Base-by-base conservation (phyloP, 345 rosid genomes). In the Geranium rotundifolium region DNA sequence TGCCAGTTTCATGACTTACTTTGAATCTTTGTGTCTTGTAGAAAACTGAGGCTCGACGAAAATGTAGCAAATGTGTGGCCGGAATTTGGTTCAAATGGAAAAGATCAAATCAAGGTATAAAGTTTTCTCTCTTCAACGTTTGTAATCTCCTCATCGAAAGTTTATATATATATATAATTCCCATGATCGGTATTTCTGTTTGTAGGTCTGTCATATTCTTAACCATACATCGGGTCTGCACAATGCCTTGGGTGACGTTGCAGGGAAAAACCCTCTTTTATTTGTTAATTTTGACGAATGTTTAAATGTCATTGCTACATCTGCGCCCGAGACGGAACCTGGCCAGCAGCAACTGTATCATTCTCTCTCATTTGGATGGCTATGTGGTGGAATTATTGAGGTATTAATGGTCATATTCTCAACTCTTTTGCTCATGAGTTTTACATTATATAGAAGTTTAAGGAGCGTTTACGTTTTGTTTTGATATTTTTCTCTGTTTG, bases 151-250 rank as follows among this genome's bases (percentile, higher is more conserved):
- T 62, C 19, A 55, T 57, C 39, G 66, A 63, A 62, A 59, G 54
- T 63, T 66, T 61, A 20, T 12, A 15, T 19, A 3, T 10, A 5
- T 14, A 17, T 49, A 41, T 23, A 23, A 23, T 23, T 23, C 23
- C 23, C 12, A 2, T n/a, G 6, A 65, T 23, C 10, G 66, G 27
- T 63, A 64, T 41, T 54, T 59, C 41, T 39, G 27, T 39, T 62
- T 66, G 65, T 71, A 92, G 97, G 97, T 92, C 62, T 81, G 86
- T 80, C 98, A 89, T 67, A 84, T 92, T 73, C 97, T 92, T 67
- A 92, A 92, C 81, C 98, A 92, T 79, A 85, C 98, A 67, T 79
- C 96, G 66, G 98, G 98, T 62, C 76, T 92, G 79, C 97, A 87
- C 71, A 89, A 77, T 79, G 96, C 95, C 56, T 66, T 83, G 71